Percentiles rank a stretch among this genome's conserved stretches.
phyloP scores from a whole-genome alignment of 2,329 filamentous ascomycete species.

The Trichoderma simmonsii region DNA sequence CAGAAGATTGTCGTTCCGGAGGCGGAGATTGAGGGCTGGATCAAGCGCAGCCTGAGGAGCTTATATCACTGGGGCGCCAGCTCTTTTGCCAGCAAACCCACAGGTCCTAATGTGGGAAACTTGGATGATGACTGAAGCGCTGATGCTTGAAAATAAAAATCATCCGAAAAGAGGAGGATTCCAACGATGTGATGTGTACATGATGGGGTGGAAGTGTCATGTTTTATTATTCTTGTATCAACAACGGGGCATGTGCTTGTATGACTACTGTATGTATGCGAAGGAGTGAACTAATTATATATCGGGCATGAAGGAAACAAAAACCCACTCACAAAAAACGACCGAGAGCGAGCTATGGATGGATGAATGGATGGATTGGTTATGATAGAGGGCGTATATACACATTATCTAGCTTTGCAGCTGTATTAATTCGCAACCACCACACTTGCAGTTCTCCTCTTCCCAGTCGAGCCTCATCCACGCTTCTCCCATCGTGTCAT shows the following conservation, averaged over 20 bases:
- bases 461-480: not conserved
- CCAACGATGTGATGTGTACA: not conserved
- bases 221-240: not conserved
- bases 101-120: conserved; percentile 40
- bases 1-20: conserved; percentile 59
- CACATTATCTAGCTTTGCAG: conserved; percentile 18
- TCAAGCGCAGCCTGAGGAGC: conserved; percentile 57
- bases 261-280: not conserved
- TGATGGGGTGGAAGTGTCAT: not conserved
- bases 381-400: conserved; percentile 16
- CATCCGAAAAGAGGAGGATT: not conserved
- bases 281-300: not conserved
- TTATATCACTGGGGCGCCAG: conserved; percentile 50
- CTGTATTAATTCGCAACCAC: conserved; percentile 8
- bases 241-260: not conserved
- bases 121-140: conserved; percentile 34
- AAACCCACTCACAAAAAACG: not conserved
- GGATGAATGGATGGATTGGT: not conserved
- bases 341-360: not conserved
- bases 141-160: not conserved
- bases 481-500: not conserved
- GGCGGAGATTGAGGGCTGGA: conserved; percentile 68
- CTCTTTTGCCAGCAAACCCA: conserved; percentile 40
- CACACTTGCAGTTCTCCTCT: conserved; percentile 6
- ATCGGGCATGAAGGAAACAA: not conserved